Base-by-base conservation (phyloP, 2,329 filamentous ascomycete genomes). In the Lasiodiplodia gonubiensis region DNA sequence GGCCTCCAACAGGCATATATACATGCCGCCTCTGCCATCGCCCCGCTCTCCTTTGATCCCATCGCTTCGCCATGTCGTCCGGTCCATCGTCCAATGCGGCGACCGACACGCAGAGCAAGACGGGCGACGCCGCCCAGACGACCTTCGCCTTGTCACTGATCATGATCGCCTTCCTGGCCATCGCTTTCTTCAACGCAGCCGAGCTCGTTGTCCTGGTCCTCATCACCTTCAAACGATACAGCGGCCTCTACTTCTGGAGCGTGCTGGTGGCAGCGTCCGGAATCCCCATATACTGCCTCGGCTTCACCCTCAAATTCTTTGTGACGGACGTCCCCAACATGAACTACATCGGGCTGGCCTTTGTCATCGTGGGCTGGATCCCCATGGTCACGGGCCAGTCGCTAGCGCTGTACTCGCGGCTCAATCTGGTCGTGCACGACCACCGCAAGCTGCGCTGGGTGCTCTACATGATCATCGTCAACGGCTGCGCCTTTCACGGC, bases 301-400 rank as follows among this genome's bases (percentile, higher is more conserved):
- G 83, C 1, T 85, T 85, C 70, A 76, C 80, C 54, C 70, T 82
- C 2, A 80, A 81, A 11, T 81, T 83, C 49, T 71, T 82, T 25
- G 70, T 84, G 64, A 79, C 25, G 7, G 42, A 77, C 83, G 37
- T 59, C 7, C n/a, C 55, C n/a, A 27, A 46, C 55, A 46, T 59
- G 55, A 59, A 59, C 37, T 59, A 59, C 55, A 27, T 59, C 37
- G 55, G 55, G n/a, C 80, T 81, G 7, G 70, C 85, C 8, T 75
- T 85, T 27, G 80, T 80, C 23, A 69, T 89, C 66, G n/a, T 59
- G 37, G 87, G 86, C 16, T 86, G 88, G 85, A 85, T 84, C 74
- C 71, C 78, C 2, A 88, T 89, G 86, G 84, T 89, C 0, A 88
- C 86, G 1, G 88, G 88, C 0, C 86, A 89, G 73, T 84, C 84